Evolutionary conservation across 257 asterid genomes (phyloP).

Genomic region (Fraxinus americana): DNA sequence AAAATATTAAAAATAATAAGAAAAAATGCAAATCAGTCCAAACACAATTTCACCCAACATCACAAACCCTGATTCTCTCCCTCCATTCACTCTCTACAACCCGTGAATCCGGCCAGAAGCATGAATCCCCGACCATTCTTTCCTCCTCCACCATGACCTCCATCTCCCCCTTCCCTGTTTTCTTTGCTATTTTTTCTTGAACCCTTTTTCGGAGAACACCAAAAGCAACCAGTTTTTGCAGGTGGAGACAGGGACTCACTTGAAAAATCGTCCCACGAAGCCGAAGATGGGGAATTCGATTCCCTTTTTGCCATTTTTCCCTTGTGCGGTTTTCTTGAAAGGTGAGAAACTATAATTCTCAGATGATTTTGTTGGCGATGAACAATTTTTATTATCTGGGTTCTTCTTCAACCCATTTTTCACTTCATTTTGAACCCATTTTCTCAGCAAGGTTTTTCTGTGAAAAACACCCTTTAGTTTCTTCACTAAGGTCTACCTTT

Average conservation of each 20-base stretch:
- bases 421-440: not conserved
- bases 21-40: too few relatives aligned
- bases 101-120: too few relatives aligned
- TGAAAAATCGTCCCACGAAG: slow-evolving; percentile 39
- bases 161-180: too few relatives aligned
- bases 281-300: slow-evolving; percentile 34
- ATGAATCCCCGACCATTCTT: too few relatives aligned
- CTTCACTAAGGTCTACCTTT: slow-evolving; percentile 24
- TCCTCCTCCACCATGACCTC: too few relatives aligned
- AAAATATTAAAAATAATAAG: too few relatives aligned
- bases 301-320: slow-evolving; percentile 18
- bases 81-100: too few relatives aligned
- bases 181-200: slow-evolving; percentile 52
- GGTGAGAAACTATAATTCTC: slow-evolving; percentile 33
- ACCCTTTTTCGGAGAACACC: slow-evolving; percentile 72
- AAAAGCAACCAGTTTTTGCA: slow-evolving; percentile 62
- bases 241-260: slow-evolving; percentile 69
- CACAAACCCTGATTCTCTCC: too few relatives aligned
- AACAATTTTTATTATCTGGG: slow-evolving; percentile 26
- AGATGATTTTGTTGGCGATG: slow-evolving; percentile 31
- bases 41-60: too few relatives aligned
- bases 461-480: not conserved
- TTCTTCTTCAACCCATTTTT: slow-evolving; percentile 34
- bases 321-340: slow-evolving; percentile 35
- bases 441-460: not conserved